Evolutionary conservation across 139 green algal species (phyloP).

Genomic region (Volvox africanus): DNA sequence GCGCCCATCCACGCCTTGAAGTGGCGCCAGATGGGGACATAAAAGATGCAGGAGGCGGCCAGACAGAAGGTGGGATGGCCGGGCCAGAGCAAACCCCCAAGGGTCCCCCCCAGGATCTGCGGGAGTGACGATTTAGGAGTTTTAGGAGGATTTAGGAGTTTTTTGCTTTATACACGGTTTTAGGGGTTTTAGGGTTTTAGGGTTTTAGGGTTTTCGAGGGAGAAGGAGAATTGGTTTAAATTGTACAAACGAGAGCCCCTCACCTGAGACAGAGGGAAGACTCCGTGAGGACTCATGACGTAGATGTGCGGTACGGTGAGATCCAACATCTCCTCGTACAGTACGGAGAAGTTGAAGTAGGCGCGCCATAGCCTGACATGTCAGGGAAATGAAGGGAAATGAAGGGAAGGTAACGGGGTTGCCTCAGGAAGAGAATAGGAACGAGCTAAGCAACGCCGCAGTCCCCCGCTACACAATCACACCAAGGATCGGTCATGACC

Average conservation of each 20-base stretch:
- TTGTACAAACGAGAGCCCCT: too few species aligned
- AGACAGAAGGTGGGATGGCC: slow-evolving; percentile 49
- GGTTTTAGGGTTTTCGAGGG: too few species aligned
- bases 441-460: too few species aligned
- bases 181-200: too few species aligned
- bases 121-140: too few species aligned
- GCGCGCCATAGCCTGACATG: slow-evolving; percentile 32
- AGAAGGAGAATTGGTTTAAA: too few species aligned
- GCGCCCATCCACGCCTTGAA: slow-evolving; percentile 58
- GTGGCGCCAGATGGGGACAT: slow-evolving; percentile 59
- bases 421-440: too few species aligned
- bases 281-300: slow-evolving; percentile 20
- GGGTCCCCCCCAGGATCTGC: slow-evolving; percentile 14
- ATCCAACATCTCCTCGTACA: slow-evolving; percentile 41
- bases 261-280: slow-evolving; percentile 40
- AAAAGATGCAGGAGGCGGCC: slow-evolving; percentile 53
- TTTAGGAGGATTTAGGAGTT: too few species aligned
- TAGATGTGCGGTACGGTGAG: slow-evolving; percentile 33
- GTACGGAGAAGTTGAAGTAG: slow-evolving; percentile 37
- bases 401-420: too few species aligned
- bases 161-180: too few species aligned
- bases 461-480: too few species aligned
- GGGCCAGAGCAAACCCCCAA: slow-evolving; percentile 9
- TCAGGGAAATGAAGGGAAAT: neutral
- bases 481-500: too few species aligned